phyloP scores from a whole-genome alignment of 805 yeast genomes.

The Kodamaea leandrae region DNA sequence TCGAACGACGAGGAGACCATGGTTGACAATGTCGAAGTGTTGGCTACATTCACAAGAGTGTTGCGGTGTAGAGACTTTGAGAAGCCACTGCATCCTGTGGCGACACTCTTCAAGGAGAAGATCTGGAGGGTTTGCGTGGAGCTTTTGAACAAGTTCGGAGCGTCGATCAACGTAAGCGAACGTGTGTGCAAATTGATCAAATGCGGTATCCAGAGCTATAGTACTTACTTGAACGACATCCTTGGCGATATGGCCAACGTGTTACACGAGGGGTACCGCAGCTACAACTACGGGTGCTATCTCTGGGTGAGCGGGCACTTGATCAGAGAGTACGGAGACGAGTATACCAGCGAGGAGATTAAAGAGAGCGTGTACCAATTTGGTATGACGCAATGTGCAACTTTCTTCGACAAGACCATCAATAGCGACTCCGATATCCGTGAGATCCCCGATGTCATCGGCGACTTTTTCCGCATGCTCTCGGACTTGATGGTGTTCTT shows the following conservation, averaged over 20 bases:
- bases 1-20: slow-evolving; percentile 28
- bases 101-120: slow-evolving; percentile 48
- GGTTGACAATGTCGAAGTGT: slow-evolving; percentile 73
- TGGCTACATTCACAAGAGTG: slow-evolving; percentile 57
- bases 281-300: slow-evolving; percentile 74
- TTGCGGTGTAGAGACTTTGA: slow-evolving; percentile 48
- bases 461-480: slow-evolving; percentile 83
- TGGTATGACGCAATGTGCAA: slow-evolving; percentile 60
- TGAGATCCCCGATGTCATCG: slow-evolving; percentile 65
- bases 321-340: slow-evolving; percentile 65
- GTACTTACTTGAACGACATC: slow-evolving; percentile 53
- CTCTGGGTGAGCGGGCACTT: slow-evolving; percentile 87
- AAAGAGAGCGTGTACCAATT: slow-evolving; percentile 70
- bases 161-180: slow-evolving; percentile 66
- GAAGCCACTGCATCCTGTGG: slow-evolving; percentile 47
- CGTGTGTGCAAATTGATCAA: slow-evolving; percentile 67
- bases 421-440: slow-evolving; percentile 27
- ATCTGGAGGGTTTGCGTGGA: slow-evolving; percentile 58
- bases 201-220: slow-evolving; percentile 60
- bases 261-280: slow-evolving; percentile 66
- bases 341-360: slow-evolving; percentile 42
- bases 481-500: slow-evolving; percentile 74
- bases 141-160: slow-evolving; percentile 54
- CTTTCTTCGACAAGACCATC: slow-evolving; percentile 44
- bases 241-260: slow-evolving; percentile 64